Base-by-base conservation (phyloP, 768 basidiomycete species). In the Naematelia encephala region DNA sequence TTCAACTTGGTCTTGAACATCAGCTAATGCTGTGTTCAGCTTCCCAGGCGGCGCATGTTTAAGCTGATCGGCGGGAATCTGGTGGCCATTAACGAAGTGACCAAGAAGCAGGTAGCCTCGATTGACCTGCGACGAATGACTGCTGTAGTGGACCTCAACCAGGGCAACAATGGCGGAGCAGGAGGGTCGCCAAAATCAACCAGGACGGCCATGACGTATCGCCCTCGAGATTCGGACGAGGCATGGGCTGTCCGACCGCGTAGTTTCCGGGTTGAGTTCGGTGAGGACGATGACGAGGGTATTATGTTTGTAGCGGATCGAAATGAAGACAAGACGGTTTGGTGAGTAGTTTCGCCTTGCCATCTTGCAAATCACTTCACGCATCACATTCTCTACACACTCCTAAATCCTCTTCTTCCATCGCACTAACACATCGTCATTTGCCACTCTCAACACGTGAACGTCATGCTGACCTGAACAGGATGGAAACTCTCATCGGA, bases 231-330 rank as follows among this genome's bases (percentile, higher is more conserved):
- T 19, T 59, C 42, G 3, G 71, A 73, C 53, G 71, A 73, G 57
- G 66, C 61, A 2, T 62, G 60, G 39, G 46, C 47, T n/a, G 57
- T 51, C 4, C 58, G 73, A 59, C 72, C 74, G 1, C 84, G 88
- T 54, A 90, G 87, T 4, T 76, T 97, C 84, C 82, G 87, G 49
- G 78, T 98, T 42, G 77, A 87, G 11, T 97, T 98, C 78, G 54
- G 63, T 48, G 54, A 60, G 50, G 57, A 62, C 29, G 67, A 75
- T 22, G 82, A 86, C 28, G 85, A 91, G 64, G 84, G 87, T 57
- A 94, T 98, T 59, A 76, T 84, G 11, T 98, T 97, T 81, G 92
- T 87, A 68, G 90, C 93, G 28, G 94, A 97, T 76, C 87, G 85
- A 12, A 88, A 91, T 57, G 86, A 87, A 55, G 90, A 91, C 75